A percentile compares a stretch with the other conserved stretches of the same genome.
Conservation (phyloP, 129 eudicot genomes). For the Ambrosia trifida region DNA sequence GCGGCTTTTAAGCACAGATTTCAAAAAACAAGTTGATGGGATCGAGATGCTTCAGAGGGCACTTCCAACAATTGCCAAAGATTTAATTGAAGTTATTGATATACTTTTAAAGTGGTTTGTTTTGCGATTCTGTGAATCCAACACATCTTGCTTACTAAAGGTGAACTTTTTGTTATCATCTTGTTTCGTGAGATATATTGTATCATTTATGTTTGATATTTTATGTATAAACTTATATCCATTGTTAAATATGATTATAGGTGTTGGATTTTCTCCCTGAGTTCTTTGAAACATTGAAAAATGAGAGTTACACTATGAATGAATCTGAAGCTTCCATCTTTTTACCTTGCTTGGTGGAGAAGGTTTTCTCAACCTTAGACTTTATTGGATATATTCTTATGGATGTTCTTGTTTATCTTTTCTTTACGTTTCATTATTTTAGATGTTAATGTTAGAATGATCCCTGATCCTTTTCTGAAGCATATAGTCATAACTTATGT, state of each 20-base stretch:
- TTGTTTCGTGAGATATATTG: slow-evolving; percentile 6
- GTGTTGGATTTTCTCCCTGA: slow-evolving; percentile 96
- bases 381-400: slow-evolving; percentile 12
- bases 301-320: slow-evolving; percentile 82
- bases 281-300: slow-evolving; percentile 65
- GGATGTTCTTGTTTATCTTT: slow-evolving; percentile 4
- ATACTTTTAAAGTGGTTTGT: slow-evolving; percentile 92
- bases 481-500: background rate
- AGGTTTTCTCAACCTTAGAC: slow-evolving; percentile 45
- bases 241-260: slow-evolving; percentile 35
- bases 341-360: slow-evolving; percentile 95
- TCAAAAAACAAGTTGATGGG: slow-evolving; percentile 98
- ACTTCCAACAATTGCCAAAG: slow-evolving; percentile 72
- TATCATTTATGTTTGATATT: slow-evolving; percentile 1
- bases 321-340: slow-evolving; percentile 95
- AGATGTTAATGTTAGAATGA: background rate
- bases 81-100: slow-evolving; percentile 79
- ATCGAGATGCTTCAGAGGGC: slow-evolving; percentile 98
- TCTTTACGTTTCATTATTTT: background rate
- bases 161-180: slow-evolving; percentile 30
- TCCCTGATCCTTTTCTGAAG: background rate
- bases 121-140: slow-evolving; percentile 89
- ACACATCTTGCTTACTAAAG: slow-evolving; percentile 96
- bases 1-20: slow-evolving; percentile 87
- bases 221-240: background rate